phyloP scores from a whole-genome alignment of 331 rosid genomes.

The Malus hybrid region DNA sequence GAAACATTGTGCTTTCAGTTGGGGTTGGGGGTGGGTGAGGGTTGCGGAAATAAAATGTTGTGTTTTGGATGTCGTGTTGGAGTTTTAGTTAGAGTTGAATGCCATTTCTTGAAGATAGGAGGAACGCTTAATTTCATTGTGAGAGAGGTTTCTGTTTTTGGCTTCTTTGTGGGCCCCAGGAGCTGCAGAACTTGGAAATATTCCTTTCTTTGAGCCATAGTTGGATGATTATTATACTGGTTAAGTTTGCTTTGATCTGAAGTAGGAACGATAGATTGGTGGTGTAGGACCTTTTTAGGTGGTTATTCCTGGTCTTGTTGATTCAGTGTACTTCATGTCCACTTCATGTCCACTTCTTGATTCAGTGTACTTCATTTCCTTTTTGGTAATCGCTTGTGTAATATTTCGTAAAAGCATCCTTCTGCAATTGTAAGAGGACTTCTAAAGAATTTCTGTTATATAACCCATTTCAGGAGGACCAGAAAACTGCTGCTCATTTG shows the following conservation, averaged over 20 bases:
- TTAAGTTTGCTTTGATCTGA: neutral
- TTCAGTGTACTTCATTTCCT: neutral
- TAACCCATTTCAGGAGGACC: constrained; percentile 72
- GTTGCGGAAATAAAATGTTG: neutral
- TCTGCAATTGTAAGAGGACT: neutral
- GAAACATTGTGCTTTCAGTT: neutral
- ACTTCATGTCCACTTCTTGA: neutral
- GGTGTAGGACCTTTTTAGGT: neutral
- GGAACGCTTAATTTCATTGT: neutral
- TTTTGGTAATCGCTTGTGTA: neutral
- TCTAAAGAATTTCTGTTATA: constrained; percentile 7
- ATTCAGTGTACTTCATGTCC: neutral
- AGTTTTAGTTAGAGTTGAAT: no score
- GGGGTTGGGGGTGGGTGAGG: neutral
- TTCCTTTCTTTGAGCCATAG: neutral
- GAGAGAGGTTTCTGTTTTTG: neutral
- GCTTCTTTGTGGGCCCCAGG: neutral
- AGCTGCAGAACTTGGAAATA: neutral
- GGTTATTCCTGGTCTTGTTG: neutral
- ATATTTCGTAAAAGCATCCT: neutral
- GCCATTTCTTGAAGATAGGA: neutral
- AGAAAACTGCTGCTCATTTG: constrained; percentile 74
- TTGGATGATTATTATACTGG: neutral
- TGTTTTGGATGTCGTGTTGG: neutral
- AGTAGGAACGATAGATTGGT: neutral